Conservation (phyloP, 140 eudicot species). For the Flaveria floridana region DNA sequence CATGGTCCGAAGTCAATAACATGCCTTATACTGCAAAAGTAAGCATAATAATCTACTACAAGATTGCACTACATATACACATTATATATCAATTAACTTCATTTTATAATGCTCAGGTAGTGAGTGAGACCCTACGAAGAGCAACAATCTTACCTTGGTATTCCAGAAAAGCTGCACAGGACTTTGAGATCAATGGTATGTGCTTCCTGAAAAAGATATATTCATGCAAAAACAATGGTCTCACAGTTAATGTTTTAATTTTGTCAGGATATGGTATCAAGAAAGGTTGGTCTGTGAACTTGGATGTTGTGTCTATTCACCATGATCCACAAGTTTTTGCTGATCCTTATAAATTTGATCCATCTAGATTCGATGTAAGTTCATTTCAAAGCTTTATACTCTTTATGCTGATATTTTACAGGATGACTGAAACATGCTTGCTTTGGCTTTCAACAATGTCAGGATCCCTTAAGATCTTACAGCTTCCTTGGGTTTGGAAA, state of each 20-base stretch:
- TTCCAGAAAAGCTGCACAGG: constrained; percentile 88
- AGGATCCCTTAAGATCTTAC: constrained; percentile 67
- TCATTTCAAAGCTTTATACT: constrained; percentile 5
- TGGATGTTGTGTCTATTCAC: constrained; percentile 80
- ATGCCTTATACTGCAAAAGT: constrained; percentile 80
- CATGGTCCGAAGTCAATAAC: constrained; percentile 78
- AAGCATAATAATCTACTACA: constrained; percentile 5
- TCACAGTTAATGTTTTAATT: not conserved
- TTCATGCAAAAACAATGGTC: not conserved
- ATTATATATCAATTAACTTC: not conserved
- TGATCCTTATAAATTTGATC: constrained; percentile 66
- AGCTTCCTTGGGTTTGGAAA: constrained; percentile 83
- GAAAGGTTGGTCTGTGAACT: constrained; percentile 78
- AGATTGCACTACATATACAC: not conserved
- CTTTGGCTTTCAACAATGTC: constrained; percentile 34
- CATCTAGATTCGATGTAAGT: constrained; percentile 81
- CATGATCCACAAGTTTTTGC: constrained; percentile 69
- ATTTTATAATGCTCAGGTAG: constrained; percentile 41
- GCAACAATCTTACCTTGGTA: constrained; percentile 83
- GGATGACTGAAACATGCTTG: not conserved
- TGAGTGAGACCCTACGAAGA: constrained; percentile 67
- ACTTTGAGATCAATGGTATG: constrained; percentile 47
- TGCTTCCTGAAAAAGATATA: not conserved
- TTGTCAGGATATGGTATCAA: constrained; percentile 56
- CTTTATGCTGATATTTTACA: no score